Conservation (phyloP, 208 protist species). For the Eutreptiella sp. region DNA sequence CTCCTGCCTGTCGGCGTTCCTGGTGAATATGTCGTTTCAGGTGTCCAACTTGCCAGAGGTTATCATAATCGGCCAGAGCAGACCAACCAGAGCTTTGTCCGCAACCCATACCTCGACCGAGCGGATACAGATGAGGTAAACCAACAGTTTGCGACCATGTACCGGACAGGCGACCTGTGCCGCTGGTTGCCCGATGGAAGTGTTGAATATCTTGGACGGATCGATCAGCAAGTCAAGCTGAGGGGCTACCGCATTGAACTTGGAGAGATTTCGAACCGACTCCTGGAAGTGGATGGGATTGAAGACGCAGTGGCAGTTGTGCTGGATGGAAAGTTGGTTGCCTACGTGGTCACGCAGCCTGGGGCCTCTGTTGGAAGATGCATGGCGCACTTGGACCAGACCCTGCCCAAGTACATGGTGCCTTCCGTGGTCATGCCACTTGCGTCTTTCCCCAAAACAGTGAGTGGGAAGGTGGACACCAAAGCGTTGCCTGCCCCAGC, state of each 20-base stretch:
- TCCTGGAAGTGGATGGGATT: constrained; percentile 1
- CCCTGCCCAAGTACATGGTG: constrained; percentile 7
- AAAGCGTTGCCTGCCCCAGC: not conserved
- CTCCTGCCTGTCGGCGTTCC: not conserved
- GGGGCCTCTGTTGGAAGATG: no score
- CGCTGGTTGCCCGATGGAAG: no score
- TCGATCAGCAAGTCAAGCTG: constrained; percentile 53
- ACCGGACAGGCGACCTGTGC: no score
- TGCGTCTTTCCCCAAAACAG: not conserved
- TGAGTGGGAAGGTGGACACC: constrained; percentile 2
- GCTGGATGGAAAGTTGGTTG: not conserved
- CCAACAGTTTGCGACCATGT: no score
- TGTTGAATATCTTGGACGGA: not conserved
- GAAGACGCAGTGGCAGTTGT: not conserved
- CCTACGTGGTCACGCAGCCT: no score
- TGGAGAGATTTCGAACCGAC: constrained; percentile 47
- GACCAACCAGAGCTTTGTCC: constrained; percentile 8
- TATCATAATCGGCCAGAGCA: constrained; percentile 13
- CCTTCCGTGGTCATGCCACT: not conserved
- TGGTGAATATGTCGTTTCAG: not conserved
- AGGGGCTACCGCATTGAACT: constrained; percentile 54
- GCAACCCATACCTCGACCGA: not conserved
- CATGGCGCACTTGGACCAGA: no score
- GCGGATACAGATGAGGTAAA: no score
- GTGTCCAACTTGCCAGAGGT: constrained; percentile 1